Evolutionary conservation across 2,329 filamentous ascomycete genomes (phyloP).

Genomic region (Cordyceps javanica): DNA sequence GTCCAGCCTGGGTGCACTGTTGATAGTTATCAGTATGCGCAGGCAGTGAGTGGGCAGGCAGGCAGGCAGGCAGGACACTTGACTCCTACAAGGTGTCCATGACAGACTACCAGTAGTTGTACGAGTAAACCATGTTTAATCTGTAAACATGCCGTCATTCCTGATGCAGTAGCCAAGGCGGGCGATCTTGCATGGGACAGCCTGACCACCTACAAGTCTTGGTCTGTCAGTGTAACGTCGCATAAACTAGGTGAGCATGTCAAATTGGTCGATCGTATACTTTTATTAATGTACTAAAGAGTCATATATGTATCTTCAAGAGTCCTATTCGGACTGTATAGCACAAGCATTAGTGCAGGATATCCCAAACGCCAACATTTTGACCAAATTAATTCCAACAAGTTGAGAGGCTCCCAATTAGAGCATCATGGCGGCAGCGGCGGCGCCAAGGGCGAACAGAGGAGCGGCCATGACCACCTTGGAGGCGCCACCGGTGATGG

Average conservation of each 20-base stretch:
- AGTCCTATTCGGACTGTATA: not conserved
- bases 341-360: not conserved
- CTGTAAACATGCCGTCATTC: too few relatives aligned
- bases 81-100: too few relatives aligned
- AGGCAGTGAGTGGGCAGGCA: too few relatives aligned
- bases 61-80: not conserved
- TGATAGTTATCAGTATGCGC: too few relatives aligned
- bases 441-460: constrained; percentile 6
- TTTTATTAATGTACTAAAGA: constrained; percentile 5
- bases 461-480: constrained; percentile 3
- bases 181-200: not conserved
- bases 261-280: not conserved
- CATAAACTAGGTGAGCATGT: not conserved
- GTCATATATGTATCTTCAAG: not conserved
- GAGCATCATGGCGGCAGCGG: constrained; percentile 4
- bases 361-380: constrained; percentile 6
- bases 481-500: constrained; percentile 1
- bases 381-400: not conserved
- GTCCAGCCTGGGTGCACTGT: too few relatives aligned
- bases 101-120: too few relatives aligned
- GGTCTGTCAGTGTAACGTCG: not conserved
- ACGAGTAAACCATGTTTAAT: too few relatives aligned
- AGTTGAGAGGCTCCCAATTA: not conserved
- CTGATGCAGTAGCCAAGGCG: too few relatives aligned
- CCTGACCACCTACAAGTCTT: not conserved